Evolutionary conservation across 1,139 yeast genomes (phyloP).

Genomic region (Debaryomyces psychrophilus): DNA sequence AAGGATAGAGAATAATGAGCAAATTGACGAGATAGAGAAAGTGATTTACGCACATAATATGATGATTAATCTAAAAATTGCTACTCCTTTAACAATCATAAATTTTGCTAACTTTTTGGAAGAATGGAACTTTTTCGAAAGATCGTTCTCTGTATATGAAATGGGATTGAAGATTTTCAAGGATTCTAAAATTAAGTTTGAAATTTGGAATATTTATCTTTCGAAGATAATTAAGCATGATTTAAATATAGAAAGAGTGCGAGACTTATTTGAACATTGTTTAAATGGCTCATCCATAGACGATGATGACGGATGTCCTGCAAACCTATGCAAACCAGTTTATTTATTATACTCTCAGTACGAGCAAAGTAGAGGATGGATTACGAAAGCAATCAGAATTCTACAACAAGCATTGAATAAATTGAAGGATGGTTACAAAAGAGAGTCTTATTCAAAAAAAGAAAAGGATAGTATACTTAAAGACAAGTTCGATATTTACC

Average conservation of each 20-base stretch:
- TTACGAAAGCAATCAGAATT: slow-evolving; percentile 32
- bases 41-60: slow-evolving; percentile 55
- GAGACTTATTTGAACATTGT: slow-evolving; percentile 75
- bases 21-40: slow-evolving; percentile 24
- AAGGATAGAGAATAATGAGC: slow-evolving; percentile 38
- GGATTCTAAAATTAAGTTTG: slow-evolving; percentile 61
- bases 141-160: slow-evolving; percentile 67
- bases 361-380: slow-evolving; percentile 45
- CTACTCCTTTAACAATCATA: slow-evolving; percentile 68
- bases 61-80: slow-evolving; percentile 62
- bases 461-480: slow-evolving; percentile 19
- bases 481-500: slow-evolving; percentile 30
- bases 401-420: slow-evolving; percentile 24
- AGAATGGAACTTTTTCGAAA: slow-evolving; percentile 49
- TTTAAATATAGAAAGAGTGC: slow-evolving; percentile 53
- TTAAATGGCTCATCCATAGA: slow-evolving; percentile 32
- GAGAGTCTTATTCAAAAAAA: slow-evolving; percentile 4
- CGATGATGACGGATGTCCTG: slow-evolving; percentile 35
- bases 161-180: slow-evolving; percentile 61
- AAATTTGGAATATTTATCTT: slow-evolving; percentile 74
- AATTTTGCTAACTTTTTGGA: slow-evolving; percentile 69
- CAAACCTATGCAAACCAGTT: slow-evolving; percentile 47
- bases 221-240: slow-evolving; percentile 47
- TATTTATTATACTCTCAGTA: slow-evolving; percentile 61
- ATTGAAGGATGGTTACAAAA: slow-evolving; percentile 7